A percentile compares a stretch with the other conserved stretches of the same genome.
Conservation (phyloP, 179 eudicot genomes). For the Sideroxylon spinosum region DNA sequence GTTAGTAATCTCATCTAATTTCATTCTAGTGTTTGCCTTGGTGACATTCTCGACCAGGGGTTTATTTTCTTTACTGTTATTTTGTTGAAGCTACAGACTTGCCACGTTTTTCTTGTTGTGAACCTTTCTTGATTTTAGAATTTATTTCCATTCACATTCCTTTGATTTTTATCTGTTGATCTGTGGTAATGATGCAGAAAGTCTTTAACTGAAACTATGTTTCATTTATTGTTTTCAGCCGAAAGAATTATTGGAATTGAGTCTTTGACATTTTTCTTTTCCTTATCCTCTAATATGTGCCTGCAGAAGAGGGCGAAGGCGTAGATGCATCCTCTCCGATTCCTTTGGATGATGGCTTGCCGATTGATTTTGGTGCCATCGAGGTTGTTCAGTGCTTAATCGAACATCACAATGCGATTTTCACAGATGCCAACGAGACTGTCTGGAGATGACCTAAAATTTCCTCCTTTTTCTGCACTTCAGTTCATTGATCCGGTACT, state of each 20-base stretch:
- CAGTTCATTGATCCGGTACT: conserved; percentile 14
- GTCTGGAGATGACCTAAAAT: conserved; percentile 61
- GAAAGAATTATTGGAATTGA: not conserved
- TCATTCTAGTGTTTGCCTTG: not conserved
- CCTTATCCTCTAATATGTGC: conserved; percentile 14
- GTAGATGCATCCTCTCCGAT: conserved; percentile 74
- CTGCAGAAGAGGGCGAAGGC: conserved; percentile 58
- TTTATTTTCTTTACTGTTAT: no score
- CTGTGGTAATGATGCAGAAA: not conserved
- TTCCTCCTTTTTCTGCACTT: not conserved
- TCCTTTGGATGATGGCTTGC: conserved; percentile 77
- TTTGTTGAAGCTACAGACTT: no score
- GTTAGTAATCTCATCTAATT: conserved; percentile 25
- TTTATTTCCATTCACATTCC: not conserved
- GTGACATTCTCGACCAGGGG: no score
- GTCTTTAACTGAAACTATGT: not conserved
- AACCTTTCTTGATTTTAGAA: not conserved
- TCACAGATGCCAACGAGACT: conserved; percentile 85
- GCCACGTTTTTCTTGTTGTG: no score
- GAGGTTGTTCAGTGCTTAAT: conserved; percentile 87
- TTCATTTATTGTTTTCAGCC: not conserved
- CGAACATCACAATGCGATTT: conserved; percentile 83
- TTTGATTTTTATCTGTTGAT: conserved; percentile 10
- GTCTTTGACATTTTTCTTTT: not conserved
- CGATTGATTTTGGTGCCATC: conserved; percentile 68